These are phyloP conservation scores for Moesziomyces globuligerus DNA, from an alignment of 1,284 basidiomycete genomes.

Conservation along the genomic window DNA sequence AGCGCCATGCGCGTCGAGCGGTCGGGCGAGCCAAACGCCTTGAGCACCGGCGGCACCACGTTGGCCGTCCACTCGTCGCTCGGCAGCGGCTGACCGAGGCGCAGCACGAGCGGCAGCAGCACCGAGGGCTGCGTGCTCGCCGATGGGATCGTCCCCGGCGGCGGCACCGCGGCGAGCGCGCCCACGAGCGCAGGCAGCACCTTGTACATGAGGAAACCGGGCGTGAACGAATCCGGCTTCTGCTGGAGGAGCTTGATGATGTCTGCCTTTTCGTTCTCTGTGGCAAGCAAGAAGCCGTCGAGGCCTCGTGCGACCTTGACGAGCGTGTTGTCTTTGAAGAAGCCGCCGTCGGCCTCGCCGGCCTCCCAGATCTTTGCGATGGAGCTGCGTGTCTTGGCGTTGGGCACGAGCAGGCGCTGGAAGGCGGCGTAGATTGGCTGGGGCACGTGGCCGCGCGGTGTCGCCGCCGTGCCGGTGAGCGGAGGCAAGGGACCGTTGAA, in stretches of 20 bases:
- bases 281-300: conserved; percentile 85
- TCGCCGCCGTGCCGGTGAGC: conserved; percentile 78
- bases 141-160: conserved; percentile 42
- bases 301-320: conserved; percentile 85
- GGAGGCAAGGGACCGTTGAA: conserved; percentile 59
- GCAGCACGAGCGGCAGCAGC: conserved; percentile 60
- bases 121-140: conserved; percentile 43
- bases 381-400: conserved; percentile 80
- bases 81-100: conserved; percentile 50
- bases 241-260: conserved; percentile 65
- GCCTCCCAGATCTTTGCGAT: conserved; percentile 67
- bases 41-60: conserved; percentile 54
- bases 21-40: conserved; percentile 70
- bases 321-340: conserved; percentile 85
- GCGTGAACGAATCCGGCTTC: conserved; percentile 72
- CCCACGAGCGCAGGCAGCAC: conserved; percentile 87
- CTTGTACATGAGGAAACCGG: conserved; percentile 85
- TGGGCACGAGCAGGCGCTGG: conserved; percentile 89
- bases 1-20: conserved; percentile 92
- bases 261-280: conserved; percentile 81
- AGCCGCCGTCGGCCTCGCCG: conserved; percentile 72
- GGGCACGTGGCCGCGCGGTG: conserved; percentile 83
- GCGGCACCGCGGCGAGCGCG: conserved; percentile 71
- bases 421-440: conserved; percentile 79
- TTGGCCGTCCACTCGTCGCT: conserved; percentile 50